These are phyloP conservation scores for Trichoderma atroviride DNA, from an alignment of 2,329 filamentous ascomycete genomes.

Conservation along the genomic window DNA sequence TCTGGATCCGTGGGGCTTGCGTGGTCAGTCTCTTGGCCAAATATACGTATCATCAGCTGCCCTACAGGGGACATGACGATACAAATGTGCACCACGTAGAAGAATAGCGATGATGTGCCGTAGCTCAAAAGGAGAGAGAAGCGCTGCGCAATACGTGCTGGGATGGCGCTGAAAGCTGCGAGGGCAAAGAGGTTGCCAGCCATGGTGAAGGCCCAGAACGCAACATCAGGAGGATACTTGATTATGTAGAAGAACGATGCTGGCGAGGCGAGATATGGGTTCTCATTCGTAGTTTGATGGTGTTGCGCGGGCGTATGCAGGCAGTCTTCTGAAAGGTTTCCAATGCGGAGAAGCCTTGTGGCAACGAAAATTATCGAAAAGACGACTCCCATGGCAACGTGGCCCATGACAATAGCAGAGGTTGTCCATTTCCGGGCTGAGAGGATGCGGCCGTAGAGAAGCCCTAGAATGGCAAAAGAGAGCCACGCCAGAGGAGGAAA, in stretches of 20 bases:
- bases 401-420: constrained; percentile 34
- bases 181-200: constrained; percentile 45
- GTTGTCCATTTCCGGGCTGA: constrained; percentile 39
- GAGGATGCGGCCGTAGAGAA: constrained; percentile 48
- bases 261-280: constrained; percentile 47
- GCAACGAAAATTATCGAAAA: constrained; percentile 46
- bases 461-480: constrained; percentile 49
- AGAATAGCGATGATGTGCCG: constrained; percentile 52
- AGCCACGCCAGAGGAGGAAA: constrained; percentile 52
- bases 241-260: constrained; percentile 50
- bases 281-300: constrained; percentile 34
- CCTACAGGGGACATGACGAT: constrained; percentile 35
- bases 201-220: constrained; percentile 48
- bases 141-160: constrained; percentile 35
- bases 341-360: constrained; percentile 46
- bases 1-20: constrained; percentile 34
- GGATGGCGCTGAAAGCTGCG: constrained; percentile 41
- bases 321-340: constrained; percentile 50
- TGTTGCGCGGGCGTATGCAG: constrained; percentile 45
- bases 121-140: constrained; percentile 46
- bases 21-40: constrained; percentile 41
- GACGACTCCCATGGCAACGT: constrained; percentile 35
- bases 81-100: constrained; percentile 47
- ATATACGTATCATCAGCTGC: constrained; percentile 33
- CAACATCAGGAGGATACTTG: constrained; percentile 52